Conservation (phyloP, 2,329 filamentous ascomycete genomes). For the Cordyceps fumosorosea region DNA sequence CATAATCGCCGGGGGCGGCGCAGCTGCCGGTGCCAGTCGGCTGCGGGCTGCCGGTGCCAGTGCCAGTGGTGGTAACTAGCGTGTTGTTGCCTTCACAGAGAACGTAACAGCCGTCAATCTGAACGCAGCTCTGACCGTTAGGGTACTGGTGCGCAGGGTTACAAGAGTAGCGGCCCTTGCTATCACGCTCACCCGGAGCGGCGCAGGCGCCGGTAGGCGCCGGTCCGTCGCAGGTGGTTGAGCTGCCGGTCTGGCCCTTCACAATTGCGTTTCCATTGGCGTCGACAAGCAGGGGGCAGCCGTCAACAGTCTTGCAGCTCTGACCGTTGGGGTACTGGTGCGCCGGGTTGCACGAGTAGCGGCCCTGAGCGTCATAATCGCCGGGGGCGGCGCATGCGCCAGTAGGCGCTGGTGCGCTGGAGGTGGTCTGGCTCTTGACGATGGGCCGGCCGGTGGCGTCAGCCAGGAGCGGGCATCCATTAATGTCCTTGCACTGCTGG, state of each 20-base stretch:
- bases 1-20: conserved; percentile 12
- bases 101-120: not conserved
- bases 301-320: conserved; percentile 15
- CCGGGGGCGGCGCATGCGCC: not conserved
- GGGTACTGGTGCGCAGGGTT: not conserved
- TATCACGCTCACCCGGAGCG: not conserved
- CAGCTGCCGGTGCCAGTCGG: not conserved
- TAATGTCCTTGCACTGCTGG: conserved; percentile 15
- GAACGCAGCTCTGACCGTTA: not conserved
- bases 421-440: not conserved
- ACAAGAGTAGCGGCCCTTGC: not conserved
- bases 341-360: conserved; percentile 19
- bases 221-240: not conserved
- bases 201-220: not conserved
- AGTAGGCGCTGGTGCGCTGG: not conserved
- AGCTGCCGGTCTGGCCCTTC: not conserved
- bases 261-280: conserved; percentile 8
- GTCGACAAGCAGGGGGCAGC: conserved; percentile 14
- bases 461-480: conserved; percentile 16
- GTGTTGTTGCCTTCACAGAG: not conserved
- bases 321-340: conserved; percentile 18
- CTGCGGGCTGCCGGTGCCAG: not conserved
- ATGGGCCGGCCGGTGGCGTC: conserved; percentile 10
- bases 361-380: conserved; percentile 13
- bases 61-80: not conserved